phyloP scores from a whole-genome alignment of 2,329 filamentous ascomycete species.

The Xylariaceae sp. region DNA sequence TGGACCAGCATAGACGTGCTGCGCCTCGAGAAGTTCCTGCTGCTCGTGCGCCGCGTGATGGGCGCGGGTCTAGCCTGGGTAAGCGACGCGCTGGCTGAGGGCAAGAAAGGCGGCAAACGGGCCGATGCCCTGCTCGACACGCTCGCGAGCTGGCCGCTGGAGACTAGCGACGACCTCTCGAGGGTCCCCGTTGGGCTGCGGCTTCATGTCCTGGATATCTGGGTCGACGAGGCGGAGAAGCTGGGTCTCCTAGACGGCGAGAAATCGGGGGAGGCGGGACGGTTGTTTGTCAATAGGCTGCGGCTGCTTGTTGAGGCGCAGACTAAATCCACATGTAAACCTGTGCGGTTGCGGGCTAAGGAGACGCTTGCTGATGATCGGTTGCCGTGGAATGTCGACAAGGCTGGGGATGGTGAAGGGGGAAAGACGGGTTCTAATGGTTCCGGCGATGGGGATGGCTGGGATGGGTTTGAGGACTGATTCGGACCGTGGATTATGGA shows the following conservation, averaged over 20 bases:
- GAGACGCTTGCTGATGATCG: slow-evolving; percentile 72
- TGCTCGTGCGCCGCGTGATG: slow-evolving; percentile 75
- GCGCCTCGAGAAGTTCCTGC: slow-evolving; percentile 88
- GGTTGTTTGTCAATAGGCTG: slow-evolving; percentile 50
- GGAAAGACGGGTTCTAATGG: slow-evolving; percentile 33
- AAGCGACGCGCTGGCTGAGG: slow-evolving; percentile 18
- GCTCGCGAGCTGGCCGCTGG: slow-evolving; percentile 42
- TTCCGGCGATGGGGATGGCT: slow-evolving; percentile 52
- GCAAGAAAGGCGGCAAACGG: slow-evolving; percentile 10
- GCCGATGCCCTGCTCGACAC: slow-evolving; percentile 38
- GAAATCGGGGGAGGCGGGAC: slow-evolving; percentile 40
- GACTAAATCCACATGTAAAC: slow-evolving; percentile 60
- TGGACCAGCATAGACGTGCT: slow-evolving; percentile 69
- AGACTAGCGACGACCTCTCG: slow-evolving; percentile 38
- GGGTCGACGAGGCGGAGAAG: slow-evolving; percentile 82
- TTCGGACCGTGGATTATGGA: not conserved
- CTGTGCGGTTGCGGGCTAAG: slow-evolving; percentile 63
- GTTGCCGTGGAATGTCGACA: slow-evolving; percentile 57
- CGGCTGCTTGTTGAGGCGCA: slow-evolving; percentile 54
- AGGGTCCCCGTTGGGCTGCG: slow-evolving; percentile 78
- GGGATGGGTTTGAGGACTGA: slow-evolving; percentile 67
- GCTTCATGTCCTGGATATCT: slow-evolving; percentile 85
- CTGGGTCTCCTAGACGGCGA: slow-evolving; percentile 50
- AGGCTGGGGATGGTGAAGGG: slow-evolving; percentile 33
- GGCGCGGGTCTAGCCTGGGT: slow-evolving; percentile 61